These are phyloP conservation scores for Wickerhamomyces canadensis DNA, from an alignment of 805 yeast species.

Conservation along the genomic window DNA sequence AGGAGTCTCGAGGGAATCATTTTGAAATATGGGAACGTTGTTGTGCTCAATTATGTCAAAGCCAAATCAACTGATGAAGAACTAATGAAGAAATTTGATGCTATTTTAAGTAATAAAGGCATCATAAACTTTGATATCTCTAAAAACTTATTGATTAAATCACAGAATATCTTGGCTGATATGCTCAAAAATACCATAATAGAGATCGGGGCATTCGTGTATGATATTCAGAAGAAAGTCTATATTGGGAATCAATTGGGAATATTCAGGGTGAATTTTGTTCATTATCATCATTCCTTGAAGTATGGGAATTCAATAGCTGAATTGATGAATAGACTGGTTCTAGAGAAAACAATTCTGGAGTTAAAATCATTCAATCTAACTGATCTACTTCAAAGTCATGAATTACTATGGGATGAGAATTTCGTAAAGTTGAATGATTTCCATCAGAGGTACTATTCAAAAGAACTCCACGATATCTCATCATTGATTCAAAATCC, in stretches of 20 bases:
- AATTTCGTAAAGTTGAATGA: constrained; percentile 81
- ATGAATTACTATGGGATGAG: constrained; percentile 86
- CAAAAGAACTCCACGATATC: neutral
- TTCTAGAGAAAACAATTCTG: constrained; percentile 37
- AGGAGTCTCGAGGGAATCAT: constrained; percentile 70
- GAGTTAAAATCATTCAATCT: constrained; percentile 28
- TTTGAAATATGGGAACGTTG: constrained; percentile 78
- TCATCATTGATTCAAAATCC: neutral
- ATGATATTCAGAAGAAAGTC: constrained; percentile 54
- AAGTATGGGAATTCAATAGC: neutral
- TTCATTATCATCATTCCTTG: constrained; percentile 22
- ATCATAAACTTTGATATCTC: constrained; percentile 32
- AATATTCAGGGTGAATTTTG: constrained; percentile 80
- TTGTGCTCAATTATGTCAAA: constrained; percentile 66
- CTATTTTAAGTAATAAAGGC: constrained; percentile 39
- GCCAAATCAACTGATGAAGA: constrained; percentile 70
- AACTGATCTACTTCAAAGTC: constrained; percentile 53
- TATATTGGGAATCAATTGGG: constrained; percentile 83
- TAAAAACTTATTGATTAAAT: constrained; percentile 30
- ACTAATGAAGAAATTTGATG: constrained; percentile 54
- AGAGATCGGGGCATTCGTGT: constrained; percentile 81
- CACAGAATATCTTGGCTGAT: constrained; percentile 40
- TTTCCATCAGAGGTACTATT: constrained; percentile 48
- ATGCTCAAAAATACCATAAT: constrained; percentile 58
- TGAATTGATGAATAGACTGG: constrained; percentile 58